These are phyloP conservation scores for Erodium maritimum DNA, from an alignment of 345 rosid genomes.

Conservation along the genomic window DNA sequence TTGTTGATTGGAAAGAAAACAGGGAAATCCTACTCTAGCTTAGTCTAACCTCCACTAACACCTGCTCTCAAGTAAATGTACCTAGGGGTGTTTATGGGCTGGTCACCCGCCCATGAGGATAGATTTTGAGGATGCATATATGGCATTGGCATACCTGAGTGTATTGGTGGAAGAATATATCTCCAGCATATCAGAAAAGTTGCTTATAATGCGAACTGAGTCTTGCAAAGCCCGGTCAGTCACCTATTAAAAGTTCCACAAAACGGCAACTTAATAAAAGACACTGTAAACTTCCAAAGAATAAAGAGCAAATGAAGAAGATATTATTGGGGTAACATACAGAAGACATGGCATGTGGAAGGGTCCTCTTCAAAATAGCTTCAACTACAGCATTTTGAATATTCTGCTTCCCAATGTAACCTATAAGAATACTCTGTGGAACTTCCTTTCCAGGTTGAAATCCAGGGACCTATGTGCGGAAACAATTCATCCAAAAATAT, in stretches of 20 bases:
- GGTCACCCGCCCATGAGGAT: too few species aligned
- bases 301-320: not conserved
- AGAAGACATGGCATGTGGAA: conserved; percentile 85
- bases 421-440: conserved; percentile 65
- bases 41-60: not conserved
- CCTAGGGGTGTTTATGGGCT: too few species aligned
- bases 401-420: conserved; percentile 55
- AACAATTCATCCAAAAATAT: not conserved
- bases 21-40: not conserved
- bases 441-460: conserved; percentile 71
- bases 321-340: conserved; percentile 22
- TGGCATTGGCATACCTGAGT: conserved; percentile 36
- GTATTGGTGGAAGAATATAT: conserved; percentile 43
- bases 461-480: conserved; percentile 53
- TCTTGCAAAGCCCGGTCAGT: conserved; percentile 76
- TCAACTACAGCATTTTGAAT: conserved; percentile 73
- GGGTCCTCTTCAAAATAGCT: conserved; percentile 83
- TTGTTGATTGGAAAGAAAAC: not conserved
- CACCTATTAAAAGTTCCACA: conserved; percentile 34
- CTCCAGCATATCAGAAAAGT: conserved; percentile 75
- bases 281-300: not conserved
- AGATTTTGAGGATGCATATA: conserved; percentile 3
- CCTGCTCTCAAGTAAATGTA: too few species aligned
- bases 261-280: not conserved
- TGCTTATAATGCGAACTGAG: conserved; percentile 64